Evolutionary conservation across 169 alveolate species (phyloP), one percentile per base, ranked within the genome.

Genomic region (Plasmodium inui): DNA sequence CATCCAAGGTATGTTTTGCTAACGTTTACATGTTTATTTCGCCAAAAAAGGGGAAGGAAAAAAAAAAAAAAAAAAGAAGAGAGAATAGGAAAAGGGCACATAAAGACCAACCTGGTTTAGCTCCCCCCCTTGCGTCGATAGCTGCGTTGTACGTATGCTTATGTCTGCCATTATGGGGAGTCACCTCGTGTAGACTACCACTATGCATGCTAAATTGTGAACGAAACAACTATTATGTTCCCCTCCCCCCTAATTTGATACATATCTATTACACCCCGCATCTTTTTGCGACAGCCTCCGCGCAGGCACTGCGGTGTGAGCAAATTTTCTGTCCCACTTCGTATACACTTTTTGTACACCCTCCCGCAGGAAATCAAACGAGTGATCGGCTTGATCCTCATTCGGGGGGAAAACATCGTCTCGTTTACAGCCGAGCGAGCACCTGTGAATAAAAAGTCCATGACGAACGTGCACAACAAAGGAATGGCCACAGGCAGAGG

Each of bases 341-440:
- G 4, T 55, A n/a, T n/a, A 32, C 83, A 53, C 67, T 76, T 61
- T 44, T 3, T 76, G 7, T 67, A 1, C 39, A 67, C 76, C 73
- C n/a, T n/a, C 44, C 34, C 82, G 71, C 83, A 97, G 98, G 99
- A 99, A 92, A 96, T 98, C 81, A 99, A 98, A 96, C 97, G 99
- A 88, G 98, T 98, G 22, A 97, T 99, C 14, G 99, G 99, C 53
- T 95, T 99, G 95, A 97, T 99, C 28, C 84, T 99, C 86, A 94
- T 99, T 53, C 97, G 99, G 95, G 99, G 99, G 26, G 99, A 99
- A 90, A 98, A 98, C 96, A 98, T 99, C 37, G 98, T 99, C 46
- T 98, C 99, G 22, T 97, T 99, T 88, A 97, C 99, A 28, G 99
- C 99, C 1, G 99, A 98, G 96, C 99, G 99, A n/a, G 99, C 99